Base-by-base conservation (phyloP, 2,329 filamentous ascomycete species). In the Exophiala xenobiotica region DNA sequence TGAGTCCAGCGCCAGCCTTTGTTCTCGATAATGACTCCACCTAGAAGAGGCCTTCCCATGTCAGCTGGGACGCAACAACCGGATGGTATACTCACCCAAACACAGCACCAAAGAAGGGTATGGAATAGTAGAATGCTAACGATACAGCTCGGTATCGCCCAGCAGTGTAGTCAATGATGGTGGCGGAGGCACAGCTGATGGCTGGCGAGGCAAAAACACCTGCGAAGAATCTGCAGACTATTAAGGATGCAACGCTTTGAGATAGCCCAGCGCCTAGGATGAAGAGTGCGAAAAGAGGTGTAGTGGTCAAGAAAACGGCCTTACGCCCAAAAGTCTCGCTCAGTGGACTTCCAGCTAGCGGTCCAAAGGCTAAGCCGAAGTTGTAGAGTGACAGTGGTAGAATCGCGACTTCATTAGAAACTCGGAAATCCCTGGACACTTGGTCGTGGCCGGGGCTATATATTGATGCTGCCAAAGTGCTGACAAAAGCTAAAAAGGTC, bases 21-120 rank as follows among this genome's bases (percentile, higher is more conserved):
- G 3, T 78, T 80, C n/a, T 81, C 70, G 3, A 71, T 75, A 42
- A 86, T 85, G 70, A 83, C 88, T 9, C 84, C 84, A 45, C 86
- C 62, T 6, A 66, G 54, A 19, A 68, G 42, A 11, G 66, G 65
- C 19, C 64, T 50, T 38, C 14, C 20, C 24, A 46, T 11, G 29
- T 51, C 24, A 59, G 37, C 23, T 41, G 18, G 12, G 16, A 14
- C 14, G 2, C 22, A 1, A n/a, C 3, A 6, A 38, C 2, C 6
- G 14, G 11, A 9, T 9, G 12, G 26, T 26, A 44, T 20, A 49
- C 56, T 18, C 44, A 58, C 56, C 56, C 58, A n/a, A 60, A 45
- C 7, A 56, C 53, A n/a, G 59, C 54, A 2, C 59, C 57, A 22
- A 54, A 58, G 48, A 60, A 60, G 1, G 59, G 59, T 14, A 58